Evolutionary conservation across 768 basidiomycete species (phyloP).

Genomic region (Coprinopsis cinerea): DNA sequence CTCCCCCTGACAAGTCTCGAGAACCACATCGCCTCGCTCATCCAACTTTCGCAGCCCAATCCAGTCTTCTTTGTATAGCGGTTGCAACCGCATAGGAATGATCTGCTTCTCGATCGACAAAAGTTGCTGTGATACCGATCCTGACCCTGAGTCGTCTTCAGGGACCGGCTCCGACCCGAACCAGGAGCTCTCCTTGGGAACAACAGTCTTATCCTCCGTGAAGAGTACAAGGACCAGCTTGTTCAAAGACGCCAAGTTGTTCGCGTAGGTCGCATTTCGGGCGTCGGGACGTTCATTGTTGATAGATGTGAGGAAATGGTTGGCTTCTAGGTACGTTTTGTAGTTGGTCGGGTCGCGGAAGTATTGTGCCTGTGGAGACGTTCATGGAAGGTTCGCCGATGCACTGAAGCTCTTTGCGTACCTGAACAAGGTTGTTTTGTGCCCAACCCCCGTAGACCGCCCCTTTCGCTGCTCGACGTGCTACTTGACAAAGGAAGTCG

Average conservation of each 20-base stretch:
- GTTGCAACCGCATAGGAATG: constrained; percentile 68
- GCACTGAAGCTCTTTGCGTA: constrained; percentile 20
- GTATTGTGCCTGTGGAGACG: constrained; percentile 64
- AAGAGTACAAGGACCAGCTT: constrained; percentile 73
- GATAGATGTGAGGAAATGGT: constrained; percentile 65
- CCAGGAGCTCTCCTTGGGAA: constrained; percentile 84
- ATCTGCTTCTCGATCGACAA: constrained; percentile 24
- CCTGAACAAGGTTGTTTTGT: constrained; percentile 71
- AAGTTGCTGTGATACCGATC: neutral
- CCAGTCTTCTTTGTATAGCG: constrained; percentile 74
- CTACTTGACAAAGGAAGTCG: constrained; percentile 67
- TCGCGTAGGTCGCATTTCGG: constrained; percentile 55
- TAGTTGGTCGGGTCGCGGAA: constrained; percentile 68
- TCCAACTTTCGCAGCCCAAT: constrained; percentile 73
- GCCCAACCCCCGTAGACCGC: constrained; percentile 75
- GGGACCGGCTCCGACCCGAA: constrained; percentile 65
- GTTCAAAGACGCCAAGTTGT: constrained; percentile 54
- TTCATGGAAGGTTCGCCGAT: neutral
- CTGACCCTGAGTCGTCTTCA: constrained; percentile 20
- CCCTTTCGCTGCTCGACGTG: constrained; percentile 51
- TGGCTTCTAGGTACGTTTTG: constrained; percentile 49
- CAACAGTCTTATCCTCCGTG: constrained; percentile 64
- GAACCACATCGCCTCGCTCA: constrained; percentile 50
- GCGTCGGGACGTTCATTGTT: constrained; percentile 65
- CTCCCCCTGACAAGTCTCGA: constrained; percentile 61